These are phyloP conservation scores for Trypanosoma grayi DNA, from an alignment of 208 protist species.

Conservation along the genomic window DNA sequence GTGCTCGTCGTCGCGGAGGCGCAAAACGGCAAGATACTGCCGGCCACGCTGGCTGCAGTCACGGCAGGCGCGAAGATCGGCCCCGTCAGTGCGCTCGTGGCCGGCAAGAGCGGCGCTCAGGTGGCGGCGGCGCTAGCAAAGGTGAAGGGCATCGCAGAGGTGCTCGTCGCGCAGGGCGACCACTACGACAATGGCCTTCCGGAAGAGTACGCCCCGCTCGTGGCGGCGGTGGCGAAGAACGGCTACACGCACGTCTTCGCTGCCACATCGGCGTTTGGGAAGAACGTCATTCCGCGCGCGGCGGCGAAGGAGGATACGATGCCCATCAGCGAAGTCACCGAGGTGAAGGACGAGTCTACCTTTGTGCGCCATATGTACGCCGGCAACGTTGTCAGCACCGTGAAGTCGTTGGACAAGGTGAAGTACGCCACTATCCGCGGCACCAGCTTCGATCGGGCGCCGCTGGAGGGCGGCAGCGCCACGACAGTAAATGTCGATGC, in stretches of 20 bases:
- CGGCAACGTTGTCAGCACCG: slow-evolving; percentile 96
- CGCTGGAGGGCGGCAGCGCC: slow-evolving; percentile 43
- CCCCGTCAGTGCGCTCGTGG: slow-evolving; percentile 85
- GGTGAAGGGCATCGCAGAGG: slow-evolving; percentile 75
- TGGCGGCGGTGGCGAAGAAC: slow-evolving; percentile 50
- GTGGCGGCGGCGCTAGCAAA: slow-evolving; percentile 50
- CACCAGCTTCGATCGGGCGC: slow-evolving; percentile 84
- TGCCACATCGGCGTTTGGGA: slow-evolving; percentile 92
- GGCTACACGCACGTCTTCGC: slow-evolving; percentile 94
- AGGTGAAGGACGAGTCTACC: slow-evolving; percentile 88
- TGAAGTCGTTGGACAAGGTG: slow-evolving; percentile 89
- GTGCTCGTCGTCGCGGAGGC: slow-evolving; percentile 75
- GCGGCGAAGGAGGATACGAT: slow-evolving; percentile 89
- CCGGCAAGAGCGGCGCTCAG: slow-evolving; percentile 37
- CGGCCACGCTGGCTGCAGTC: slow-evolving; percentile 83
- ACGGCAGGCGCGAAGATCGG: slow-evolving; percentile 82
- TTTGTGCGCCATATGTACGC: slow-evolving; percentile 98
- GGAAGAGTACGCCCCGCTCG: slow-evolving; percentile 75
- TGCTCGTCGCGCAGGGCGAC: slow-evolving; percentile 66
- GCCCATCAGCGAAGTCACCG: slow-evolving; percentile 93
- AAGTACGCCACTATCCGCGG: slow-evolving; percentile 95
- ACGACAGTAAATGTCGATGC: slow-evolving; percentile 36
- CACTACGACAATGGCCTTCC: slow-evolving; percentile 80
- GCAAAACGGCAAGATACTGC: slow-evolving; percentile 57
- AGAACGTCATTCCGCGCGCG: slow-evolving; percentile 93